Evolutionary conservation across 352 stramenopile species (phyloP).

Genomic region (Aphanomyces astaci): DNA sequence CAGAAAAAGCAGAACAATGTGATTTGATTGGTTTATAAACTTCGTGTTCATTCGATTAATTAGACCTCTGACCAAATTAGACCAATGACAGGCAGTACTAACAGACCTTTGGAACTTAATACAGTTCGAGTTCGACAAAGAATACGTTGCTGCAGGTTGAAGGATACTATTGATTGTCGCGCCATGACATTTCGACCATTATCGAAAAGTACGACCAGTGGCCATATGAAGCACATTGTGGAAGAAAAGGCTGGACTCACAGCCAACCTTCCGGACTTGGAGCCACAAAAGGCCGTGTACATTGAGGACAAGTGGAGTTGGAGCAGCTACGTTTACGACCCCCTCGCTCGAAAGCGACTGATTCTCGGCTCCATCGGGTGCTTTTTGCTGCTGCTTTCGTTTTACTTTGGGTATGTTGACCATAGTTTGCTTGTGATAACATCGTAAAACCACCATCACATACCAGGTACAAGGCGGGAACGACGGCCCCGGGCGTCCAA

Average conservation of each 20-base stretch:
- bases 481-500: slow-evolving; percentile 2
- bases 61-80: no score
- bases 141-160: neutral
- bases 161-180: neutral
- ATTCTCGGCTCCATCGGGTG: neutral
- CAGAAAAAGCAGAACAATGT: no score
- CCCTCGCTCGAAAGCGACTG: slow-evolving; percentile 1
- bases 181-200: neutral
- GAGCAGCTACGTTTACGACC: neutral
- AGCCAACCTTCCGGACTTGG: neutral
- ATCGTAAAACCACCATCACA: no score
- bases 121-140: neutral
- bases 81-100: no score
- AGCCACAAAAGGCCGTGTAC: slow-evolving; percentile 1
- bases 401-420: neutral
- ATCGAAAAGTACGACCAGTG: no score
- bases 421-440: neutral
- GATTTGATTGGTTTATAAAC: no score
- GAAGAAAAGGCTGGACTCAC: slow-evolving; percentile 6
- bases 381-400: neutral
- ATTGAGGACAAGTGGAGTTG: slow-evolving; percentile 19
- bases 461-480: slow-evolving; percentile 3
- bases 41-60: no score
- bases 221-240: slow-evolving; percentile 9
- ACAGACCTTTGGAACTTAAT: neutral